Evolutionary conservation across 1,284 basidiomycete genomes (phyloP), one percentile per base, ranked within the genome.

Genomic region (Marasmius fiardii): DNA sequence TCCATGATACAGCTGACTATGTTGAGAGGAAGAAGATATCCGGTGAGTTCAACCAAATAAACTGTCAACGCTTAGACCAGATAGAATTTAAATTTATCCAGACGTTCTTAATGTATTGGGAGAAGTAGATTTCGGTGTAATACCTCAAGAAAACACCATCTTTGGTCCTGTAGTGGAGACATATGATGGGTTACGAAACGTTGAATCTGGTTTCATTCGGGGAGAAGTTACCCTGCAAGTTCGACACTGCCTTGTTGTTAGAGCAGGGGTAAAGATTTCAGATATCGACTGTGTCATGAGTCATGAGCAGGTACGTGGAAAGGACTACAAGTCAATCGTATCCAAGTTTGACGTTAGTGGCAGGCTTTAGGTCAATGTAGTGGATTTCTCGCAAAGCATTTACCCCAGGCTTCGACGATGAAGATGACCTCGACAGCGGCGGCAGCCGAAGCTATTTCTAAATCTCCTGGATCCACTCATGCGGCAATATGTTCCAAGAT

Each of bases 331-430:
- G 10, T 45, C 61, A 41, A 60, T 52, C 51, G 14, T 21, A 39
- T 35, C 1, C 4, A 11, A 20, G n/a, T n/a, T 49, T 37, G 31
- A 39, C 20, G 53, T 41, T 33, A 10, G 43, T 43, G 39, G 12
- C 61, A 92, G 89, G 89, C 89, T 14, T 68, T 92, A 21, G 89
- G 89, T n/a, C 89, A 92, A 68, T 92, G 89, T 66, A 74, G 72
- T 23, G 69, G 65, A 11, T 92, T 86, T 68, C 66, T 92, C 18
- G 64, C 71, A 23, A 63, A 68, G 51, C 65, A 81, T 50, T 66
- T 92, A 14, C 85, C 88, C 0, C 61, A 63, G 12, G 86, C 79
- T 2, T 64, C 71, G 0, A 65, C 77, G 21, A 74, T 83, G 54
- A 82, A 79, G 62, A 82, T 77, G 14, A 62, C 82, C 3, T 91